Evolutionary conservation across 495 filamentous ascomycete species (phyloP), one percentile per base, ranked within the genome.

Genomic region (Oidiodendron maius): DNA sequence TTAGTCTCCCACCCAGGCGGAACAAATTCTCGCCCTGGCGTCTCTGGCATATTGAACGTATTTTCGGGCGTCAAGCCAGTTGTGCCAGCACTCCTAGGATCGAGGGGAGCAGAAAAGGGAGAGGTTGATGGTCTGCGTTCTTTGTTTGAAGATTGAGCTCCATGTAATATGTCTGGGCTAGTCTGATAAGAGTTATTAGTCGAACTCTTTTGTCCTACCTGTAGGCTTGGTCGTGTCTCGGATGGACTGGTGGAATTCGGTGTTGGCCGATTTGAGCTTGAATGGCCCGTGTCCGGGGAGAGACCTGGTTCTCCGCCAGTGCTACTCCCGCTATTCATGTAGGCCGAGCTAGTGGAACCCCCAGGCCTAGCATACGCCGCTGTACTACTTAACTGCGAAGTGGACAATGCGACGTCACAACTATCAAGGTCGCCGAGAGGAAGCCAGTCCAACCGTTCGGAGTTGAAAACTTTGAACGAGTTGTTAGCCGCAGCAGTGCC

Each of bases 211-310:
- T 24, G 52, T 52, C 25, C 62, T 51, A 1, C 58, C 40, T 32
- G 61, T 50, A 24, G 60, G 46, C 35, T 60, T 55, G 23, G 62
- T 53, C 15, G 61, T 56, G 44, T 61, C 4, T 76, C 71, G 1
- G 71, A 74, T 12, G 65, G 63, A 4, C 57, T 68, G 56, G 70
- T 71, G n/a, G 76, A 75, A 48, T 71, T 78, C 4, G 74, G 76
- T 16, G 74, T 78, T 4, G 63, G 71, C 32, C 70, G 61, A 43
- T 69, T 70, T 0, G 72, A 76, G 13, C 60, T 15, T 57, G 66
- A 51, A 57, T 65, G 22, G 50, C 64, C n/a, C 58, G 58, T 73
- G 68, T 48, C 48, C 50, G 57, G 57, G 20, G 53, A 57, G 8
- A 56, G 34, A 10, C 53, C 48, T 1, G 39, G 25, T 26, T 57